These are phyloP conservation scores for Xerocomellus dryophilus DNA, from an alignment of 768 basidiomycete species.

Conservation along the genomic window DNA sequence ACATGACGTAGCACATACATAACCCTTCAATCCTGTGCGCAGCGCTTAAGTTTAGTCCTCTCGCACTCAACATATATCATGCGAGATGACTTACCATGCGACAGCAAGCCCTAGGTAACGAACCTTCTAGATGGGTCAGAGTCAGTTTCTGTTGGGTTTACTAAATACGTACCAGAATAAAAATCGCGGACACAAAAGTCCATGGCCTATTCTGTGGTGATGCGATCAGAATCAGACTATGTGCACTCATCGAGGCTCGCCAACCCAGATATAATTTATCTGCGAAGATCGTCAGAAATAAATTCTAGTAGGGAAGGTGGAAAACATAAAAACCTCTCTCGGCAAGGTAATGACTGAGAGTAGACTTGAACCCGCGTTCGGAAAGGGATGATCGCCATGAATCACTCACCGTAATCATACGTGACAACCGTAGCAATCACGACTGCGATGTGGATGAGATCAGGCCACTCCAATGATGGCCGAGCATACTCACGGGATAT, in stretches of 20 bases:
- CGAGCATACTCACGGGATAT: slow-evolving; percentile 1
- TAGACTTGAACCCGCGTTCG: neutral
- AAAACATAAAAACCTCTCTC: slow-evolving; percentile 11
- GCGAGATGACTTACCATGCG: slow-evolving; percentile 8
- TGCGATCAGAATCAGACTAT: neutral
- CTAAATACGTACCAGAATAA: slow-evolving; percentile 16
- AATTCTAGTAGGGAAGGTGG: neutral
- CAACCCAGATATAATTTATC: slow-evolving; percentile 21
- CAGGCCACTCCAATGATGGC: neutral
- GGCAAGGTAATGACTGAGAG: slow-evolving; percentile 16
- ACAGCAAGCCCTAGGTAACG: slow-evolving; percentile 15
- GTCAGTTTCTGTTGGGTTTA: neutral
- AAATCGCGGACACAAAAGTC: slow-evolving; percentile 12
- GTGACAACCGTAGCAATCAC: slow-evolving; percentile 2
- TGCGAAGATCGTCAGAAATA: slow-evolving; percentile 1
- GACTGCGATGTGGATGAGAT: slow-evolving; percentile 12
- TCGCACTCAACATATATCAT: neutral
- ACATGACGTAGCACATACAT: neutral
- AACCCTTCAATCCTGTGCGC: slow-evolving; percentile 4
- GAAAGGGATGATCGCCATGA: neutral
- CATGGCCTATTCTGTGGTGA: slow-evolving; percentile 15
- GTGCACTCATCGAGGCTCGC: neutral
- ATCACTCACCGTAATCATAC: slow-evolving; percentile 23
- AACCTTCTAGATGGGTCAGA: slow-evolving; percentile 9
- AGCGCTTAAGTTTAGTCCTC: neutral